Conservation (phyloP, 768 basidiomycete species). For the Podaxis sp. region DNA sequence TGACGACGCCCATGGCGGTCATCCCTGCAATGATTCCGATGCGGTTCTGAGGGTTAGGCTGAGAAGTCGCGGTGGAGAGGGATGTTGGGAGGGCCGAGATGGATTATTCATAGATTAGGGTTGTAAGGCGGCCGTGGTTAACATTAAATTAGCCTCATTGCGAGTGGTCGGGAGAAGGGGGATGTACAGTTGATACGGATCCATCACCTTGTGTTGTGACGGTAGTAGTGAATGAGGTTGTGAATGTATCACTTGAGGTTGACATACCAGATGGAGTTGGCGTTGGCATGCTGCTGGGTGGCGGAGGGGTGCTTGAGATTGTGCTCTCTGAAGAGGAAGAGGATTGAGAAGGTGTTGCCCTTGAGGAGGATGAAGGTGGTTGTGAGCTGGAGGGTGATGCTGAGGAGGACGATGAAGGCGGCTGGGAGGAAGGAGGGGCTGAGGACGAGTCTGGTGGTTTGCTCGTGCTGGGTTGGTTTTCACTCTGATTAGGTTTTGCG, state of each 20-base stretch:
- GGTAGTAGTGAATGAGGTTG: not conserved
- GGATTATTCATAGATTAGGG: not conserved
- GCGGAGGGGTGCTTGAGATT: not conserved
- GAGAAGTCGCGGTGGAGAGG: constrained; percentile 9
- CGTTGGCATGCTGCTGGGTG: not conserved
- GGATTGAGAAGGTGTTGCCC: no score
- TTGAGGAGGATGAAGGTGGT: not conserved
- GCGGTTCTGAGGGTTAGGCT: constrained; percentile 9
- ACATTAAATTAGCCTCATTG: no score
- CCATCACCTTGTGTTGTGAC: constrained; percentile 6
- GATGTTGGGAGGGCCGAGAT: not conserved
- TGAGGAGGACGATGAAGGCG: not conserved
- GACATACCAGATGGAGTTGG: not conserved
- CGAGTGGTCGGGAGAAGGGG: not conserved
- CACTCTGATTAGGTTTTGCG: not conserved
- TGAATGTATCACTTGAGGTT: not conserved
- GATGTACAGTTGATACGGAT: constrained; percentile 6
- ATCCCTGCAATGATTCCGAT: constrained; percentile 20
- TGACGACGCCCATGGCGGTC: constrained; percentile 10
- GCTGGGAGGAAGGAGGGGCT: not conserved
- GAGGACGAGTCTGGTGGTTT: not conserved
- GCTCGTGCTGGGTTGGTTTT: not conserved
- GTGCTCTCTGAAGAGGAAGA: no score
- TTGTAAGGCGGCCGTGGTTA: no score
- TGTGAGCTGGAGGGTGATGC: not conserved